These are phyloP conservation scores for Alternaria gansuensis DNA, from an alignment of 2,329 filamentous ascomycete genomes.

Conservation along the genomic window DNA sequence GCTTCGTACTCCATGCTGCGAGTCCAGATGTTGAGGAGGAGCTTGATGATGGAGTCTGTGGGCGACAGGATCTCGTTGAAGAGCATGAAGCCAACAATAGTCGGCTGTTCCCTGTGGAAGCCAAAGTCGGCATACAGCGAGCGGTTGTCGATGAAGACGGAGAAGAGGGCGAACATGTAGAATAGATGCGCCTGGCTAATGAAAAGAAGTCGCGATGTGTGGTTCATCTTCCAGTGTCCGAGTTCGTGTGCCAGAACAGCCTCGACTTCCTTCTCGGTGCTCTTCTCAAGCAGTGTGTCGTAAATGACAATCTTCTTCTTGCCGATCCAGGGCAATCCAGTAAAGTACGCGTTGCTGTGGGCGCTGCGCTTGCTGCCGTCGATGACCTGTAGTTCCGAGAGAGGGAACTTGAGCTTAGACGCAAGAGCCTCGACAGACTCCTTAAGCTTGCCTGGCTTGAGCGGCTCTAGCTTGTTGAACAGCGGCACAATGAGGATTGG, in stretches of 20 bases:
- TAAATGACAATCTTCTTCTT: slow-evolving; percentile 99
- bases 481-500: slow-evolving; percentile 91
- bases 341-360: slow-evolving; percentile 95
- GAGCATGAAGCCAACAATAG: slow-evolving; percentile 95
- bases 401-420: slow-evolving; percentile 84
- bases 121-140: slow-evolving; percentile 93
- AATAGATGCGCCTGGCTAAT: slow-evolving; percentile 88
- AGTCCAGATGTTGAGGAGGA: slow-evolving; percentile 94
- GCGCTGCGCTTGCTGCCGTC: slow-evolving; percentile 88
- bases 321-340: slow-evolving; percentile 83
- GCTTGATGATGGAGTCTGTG: slow-evolving; percentile 93
- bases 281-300: slow-evolving; percentile 97
- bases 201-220: slow-evolving; percentile 89
- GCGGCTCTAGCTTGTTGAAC: slow-evolving; percentile 97
- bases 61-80: slow-evolving; percentile 97
- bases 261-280: slow-evolving; percentile 87
- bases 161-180: slow-evolving; percentile 96
- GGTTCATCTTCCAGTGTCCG: slow-evolving; percentile 94
- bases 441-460: slow-evolving; percentile 88
- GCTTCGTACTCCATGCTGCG: slow-evolving; percentile 96
- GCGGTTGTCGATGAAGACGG: slow-evolving; percentile 93
- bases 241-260: slow-evolving; percentile 95
- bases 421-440: slow-evolving; percentile 85
- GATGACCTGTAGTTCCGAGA: slow-evolving; percentile 93
- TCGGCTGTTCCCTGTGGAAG: slow-evolving; percentile 82